These are phyloP conservation scores for Dalechampia spathulata DNA, from an alignment of 441 rosid genomes.

Conservation along the genomic window DNA sequence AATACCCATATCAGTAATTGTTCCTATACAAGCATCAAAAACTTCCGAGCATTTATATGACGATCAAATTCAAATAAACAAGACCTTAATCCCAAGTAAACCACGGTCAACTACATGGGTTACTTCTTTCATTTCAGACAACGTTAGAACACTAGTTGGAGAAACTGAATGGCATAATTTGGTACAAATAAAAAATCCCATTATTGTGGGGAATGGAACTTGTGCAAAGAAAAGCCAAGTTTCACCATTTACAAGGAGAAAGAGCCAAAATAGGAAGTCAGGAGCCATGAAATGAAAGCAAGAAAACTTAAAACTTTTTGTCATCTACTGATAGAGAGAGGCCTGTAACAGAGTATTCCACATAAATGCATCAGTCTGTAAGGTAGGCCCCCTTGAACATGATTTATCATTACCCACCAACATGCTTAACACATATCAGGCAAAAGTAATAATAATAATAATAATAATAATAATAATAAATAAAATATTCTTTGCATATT, in stretches of 20 bases:
- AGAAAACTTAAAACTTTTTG: slow-evolving; percentile 18
- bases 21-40: too few species aligned
- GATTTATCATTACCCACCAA: slow-evolving; percentile 29
- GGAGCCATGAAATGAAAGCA: slow-evolving; percentile 12
- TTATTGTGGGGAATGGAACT: background rate
- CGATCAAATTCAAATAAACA: background rate
- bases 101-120: too few species aligned
- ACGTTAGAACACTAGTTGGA: too few species aligned
- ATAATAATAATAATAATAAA: slow-evolving; percentile 2
- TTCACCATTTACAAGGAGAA: slow-evolving; percentile 18
- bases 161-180: too few species aligned
- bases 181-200: too few species aligned
- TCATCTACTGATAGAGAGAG: slow-evolving; percentile 20
- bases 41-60: background rate
- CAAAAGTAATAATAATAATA: slow-evolving; percentile 14
- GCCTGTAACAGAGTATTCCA: slow-evolving; percentile 38
- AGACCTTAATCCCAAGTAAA: background rate
- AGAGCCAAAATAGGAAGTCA: slow-evolving; percentile 18
- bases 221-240: slow-evolving; percentile 4
- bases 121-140: too few species aligned
- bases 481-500: too few species aligned
- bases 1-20: too few species aligned
- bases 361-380: slow-evolving; percentile 18
- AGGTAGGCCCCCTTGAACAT: slow-evolving; percentile 45
- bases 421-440: slow-evolving; percentile 29